Conservation (phyloP, 139 green algal species). For the Yamagishiella unicocca region DNA sequence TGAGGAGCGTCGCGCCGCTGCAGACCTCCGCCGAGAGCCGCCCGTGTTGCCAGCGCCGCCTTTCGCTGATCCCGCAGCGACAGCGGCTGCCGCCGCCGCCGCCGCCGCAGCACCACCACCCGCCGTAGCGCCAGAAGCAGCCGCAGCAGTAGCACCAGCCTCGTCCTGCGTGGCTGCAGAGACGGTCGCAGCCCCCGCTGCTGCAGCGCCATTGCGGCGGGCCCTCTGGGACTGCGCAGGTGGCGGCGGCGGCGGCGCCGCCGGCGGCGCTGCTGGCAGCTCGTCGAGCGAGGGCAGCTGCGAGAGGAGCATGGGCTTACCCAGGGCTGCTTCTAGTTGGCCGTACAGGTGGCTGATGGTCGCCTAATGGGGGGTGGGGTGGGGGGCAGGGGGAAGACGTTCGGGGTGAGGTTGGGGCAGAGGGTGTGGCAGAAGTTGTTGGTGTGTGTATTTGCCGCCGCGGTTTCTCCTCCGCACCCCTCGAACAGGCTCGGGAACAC, state of each 20-base stretch:
- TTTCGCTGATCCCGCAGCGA: no score
- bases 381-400: not conserved
- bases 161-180: no score
- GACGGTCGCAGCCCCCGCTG: not conserved
- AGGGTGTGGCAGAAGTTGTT: not conserved
- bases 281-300: slow-evolving; percentile 24
- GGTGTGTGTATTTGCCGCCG: not conserved
- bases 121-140: no score
- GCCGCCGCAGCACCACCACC: no score
- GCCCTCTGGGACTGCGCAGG: not conserved
- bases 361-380: not conserved
- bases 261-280: not conserved
- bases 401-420: not conserved
- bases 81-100: no score
- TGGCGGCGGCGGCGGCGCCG: not conserved
- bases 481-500: no score
- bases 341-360: slow-evolving; percentile 47
- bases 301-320: slow-evolving; percentile 6
- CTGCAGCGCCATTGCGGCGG: not conserved
- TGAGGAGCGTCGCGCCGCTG: no score
- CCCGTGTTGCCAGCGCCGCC: no score
- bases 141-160: no score
- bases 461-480: no score
- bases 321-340: slow-evolving; percentile 45
- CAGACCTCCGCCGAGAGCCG: no score